Conservation (phyloP, 2,329 filamentous ascomycete genomes). For the Seiridium unicorne region DNA sequence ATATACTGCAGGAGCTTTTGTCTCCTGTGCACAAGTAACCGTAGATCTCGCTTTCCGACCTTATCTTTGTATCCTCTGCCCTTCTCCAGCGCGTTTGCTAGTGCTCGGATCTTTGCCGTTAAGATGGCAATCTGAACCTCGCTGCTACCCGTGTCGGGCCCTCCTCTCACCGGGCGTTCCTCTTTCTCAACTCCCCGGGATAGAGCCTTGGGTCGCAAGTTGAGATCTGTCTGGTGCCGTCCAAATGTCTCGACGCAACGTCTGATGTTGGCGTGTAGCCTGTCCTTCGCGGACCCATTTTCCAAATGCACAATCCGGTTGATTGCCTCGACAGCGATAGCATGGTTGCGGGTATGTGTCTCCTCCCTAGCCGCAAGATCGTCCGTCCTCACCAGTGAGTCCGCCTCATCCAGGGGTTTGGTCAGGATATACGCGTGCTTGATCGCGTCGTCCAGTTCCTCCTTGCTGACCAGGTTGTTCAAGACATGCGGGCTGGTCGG, state of each 20-base stretch:
- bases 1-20: constrained; percentile 89
- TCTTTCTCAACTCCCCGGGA: constrained; percentile 39
- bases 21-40: constrained; percentile 80
- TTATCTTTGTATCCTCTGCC: constrained; percentile 79
- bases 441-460: constrained; percentile 66
- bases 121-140: constrained; percentile 98
- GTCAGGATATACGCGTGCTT: constrained; percentile 67
- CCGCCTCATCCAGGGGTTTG: constrained; percentile 44
- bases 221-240: constrained; percentile 79
- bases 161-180: constrained; percentile 59
- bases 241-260: constrained; percentile 87
- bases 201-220: constrained; percentile 61
- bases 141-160: constrained; percentile 88
- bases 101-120: constrained; percentile 85
- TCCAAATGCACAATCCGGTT: constrained; percentile 74
- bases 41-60: constrained; percentile 88
- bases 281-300: constrained; percentile 76
- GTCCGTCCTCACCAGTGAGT: constrained; percentile 38
- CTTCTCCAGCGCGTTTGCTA: constrained; percentile 69
- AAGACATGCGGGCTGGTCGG: constrained; percentile 54
- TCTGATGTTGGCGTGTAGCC: constrained; percentile 76
- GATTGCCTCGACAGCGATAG: constrained; percentile 72
- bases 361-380: constrained; percentile 30
- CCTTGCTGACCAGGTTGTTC: constrained; percentile 72
- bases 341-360: constrained; percentile 55